Conservation (phyloP, 306 rosid genomes). For the Spatholobus suberectus region DNA sequence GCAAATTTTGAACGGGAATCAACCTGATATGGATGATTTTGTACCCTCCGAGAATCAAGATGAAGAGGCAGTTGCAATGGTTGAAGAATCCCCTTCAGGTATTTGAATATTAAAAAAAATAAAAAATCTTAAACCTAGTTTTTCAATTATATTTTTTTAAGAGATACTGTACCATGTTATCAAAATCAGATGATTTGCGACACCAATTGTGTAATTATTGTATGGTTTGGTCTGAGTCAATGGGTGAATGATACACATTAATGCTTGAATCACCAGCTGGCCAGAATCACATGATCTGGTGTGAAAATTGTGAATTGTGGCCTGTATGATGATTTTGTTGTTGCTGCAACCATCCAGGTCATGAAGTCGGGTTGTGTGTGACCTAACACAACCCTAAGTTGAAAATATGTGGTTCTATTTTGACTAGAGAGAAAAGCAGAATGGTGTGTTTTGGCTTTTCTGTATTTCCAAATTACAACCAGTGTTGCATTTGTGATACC, state of each 20-base stretch:
- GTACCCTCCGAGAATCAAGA: conserved; percentile 66
- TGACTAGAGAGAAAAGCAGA: not conserved
- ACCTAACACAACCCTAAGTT: not conserved
- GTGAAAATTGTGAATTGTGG: not conserved
- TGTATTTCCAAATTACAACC: not conserved
- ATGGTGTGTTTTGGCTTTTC: not conserved
- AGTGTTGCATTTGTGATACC: not conserved
- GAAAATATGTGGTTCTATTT: not conserved
- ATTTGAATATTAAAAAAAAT: not conserved
- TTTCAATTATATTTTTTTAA: not conserved
- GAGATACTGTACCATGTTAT: not conserved
- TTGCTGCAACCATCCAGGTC: not conserved
- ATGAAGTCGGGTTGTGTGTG: not conserved
- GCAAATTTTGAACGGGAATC: conserved; percentile 67
- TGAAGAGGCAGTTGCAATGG: conserved; percentile 78
- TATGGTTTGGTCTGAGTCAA: not conserved
- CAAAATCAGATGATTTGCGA: not conserved
- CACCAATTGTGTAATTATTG: not conserved
- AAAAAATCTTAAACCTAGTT: conserved; percentile 11
- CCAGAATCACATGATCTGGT: not conserved
- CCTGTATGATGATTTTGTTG: not conserved
- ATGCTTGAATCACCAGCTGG: not conserved
- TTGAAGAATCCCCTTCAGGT: conserved; percentile 84
- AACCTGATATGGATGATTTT: conserved; percentile 75
- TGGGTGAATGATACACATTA: not conserved